A percentile compares a stretch with the other conserved stretches of the same genome.
phyloP scores from a whole-genome alignment of 2,329 filamentous ascomycete genomes.

The Nannizziopsis barbatae region DNA sequence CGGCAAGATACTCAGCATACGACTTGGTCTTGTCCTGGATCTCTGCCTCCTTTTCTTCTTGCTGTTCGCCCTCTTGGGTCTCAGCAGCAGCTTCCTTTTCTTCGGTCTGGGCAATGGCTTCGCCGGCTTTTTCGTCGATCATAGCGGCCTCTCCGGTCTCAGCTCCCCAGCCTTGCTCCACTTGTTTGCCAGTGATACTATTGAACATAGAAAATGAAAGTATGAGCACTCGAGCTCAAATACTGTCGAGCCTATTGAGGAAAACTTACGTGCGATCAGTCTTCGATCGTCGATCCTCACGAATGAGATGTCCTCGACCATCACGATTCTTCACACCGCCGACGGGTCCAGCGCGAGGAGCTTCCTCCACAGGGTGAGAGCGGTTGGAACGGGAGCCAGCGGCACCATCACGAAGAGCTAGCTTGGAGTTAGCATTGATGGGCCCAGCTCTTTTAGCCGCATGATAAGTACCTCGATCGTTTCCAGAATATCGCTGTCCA shows the following conservation, averaged over 20 bases:
- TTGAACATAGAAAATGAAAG: slow-evolving; percentile 20
- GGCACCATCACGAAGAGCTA: slow-evolving; percentile 81
- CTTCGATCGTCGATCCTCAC: slow-evolving; percentile 54
- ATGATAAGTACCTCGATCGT: slow-evolving; percentile 67
- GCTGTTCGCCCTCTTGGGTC: slow-evolving; percentile 34
- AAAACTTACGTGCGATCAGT: slow-evolving; percentile 47
- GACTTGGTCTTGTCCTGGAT: slow-evolving; percentile 81
- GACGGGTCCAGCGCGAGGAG: slow-evolving; percentile 22
- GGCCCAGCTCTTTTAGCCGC: slow-evolving; percentile 3
- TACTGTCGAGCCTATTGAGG: not conserved
- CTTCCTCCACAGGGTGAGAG: slow-evolving; percentile 62
- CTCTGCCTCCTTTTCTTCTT: slow-evolving; percentile 40
- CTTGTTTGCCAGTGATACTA: slow-evolving; percentile 38
- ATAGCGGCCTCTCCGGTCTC: slow-evolving; percentile 71
- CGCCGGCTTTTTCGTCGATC: slow-evolving; percentile 83
- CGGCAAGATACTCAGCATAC: slow-evolving; percentile 76
- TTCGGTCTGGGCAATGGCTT: slow-evolving; percentile 76
- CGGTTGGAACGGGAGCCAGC: slow-evolving; percentile 76
- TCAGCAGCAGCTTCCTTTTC: slow-evolving; percentile 55
- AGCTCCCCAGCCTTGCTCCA: slow-evolving; percentile 80
- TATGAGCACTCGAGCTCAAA: not conserved
- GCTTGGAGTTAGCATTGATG: slow-evolving; percentile 13
- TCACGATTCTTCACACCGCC: slow-evolving; percentile 40
- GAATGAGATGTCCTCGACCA: slow-evolving; percentile 46
- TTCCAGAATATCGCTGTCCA: slow-evolving; percentile 52